Evolutionary conservation across 2,329 filamentous ascomycete genomes (phyloP).

Genomic region (Fusarium austroafricanum): DNA sequence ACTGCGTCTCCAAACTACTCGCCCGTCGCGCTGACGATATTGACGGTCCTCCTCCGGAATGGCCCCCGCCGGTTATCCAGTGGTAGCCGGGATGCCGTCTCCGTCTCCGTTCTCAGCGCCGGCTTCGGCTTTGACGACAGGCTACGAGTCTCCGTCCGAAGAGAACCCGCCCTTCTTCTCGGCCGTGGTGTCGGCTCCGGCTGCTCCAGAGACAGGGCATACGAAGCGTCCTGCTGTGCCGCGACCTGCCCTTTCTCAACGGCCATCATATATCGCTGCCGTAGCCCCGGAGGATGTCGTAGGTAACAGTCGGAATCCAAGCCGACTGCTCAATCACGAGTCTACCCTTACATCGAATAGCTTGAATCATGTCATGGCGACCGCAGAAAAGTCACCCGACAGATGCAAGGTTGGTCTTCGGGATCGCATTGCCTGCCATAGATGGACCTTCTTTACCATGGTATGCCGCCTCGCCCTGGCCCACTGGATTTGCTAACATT

Average conservation of each 20-base stretch:
- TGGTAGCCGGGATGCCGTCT: slow-evolving; percentile 40
- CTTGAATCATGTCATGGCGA: slow-evolving; percentile 52
- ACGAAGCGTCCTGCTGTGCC: background rate
- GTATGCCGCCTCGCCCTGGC: slow-evolving; percentile 6
- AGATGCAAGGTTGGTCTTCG: slow-evolving; percentile 56
- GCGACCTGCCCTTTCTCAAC: slow-evolving; percentile 32
- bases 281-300: slow-evolving; percentile 10
- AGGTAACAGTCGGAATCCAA: slow-evolving; percentile 2
- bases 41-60: slow-evolving; percentile 53
- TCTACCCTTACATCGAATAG: slow-evolving; percentile 35
- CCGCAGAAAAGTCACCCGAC: slow-evolving; percentile 42
- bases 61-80: slow-evolving; percentile 50
- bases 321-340: slow-evolving; percentile 21
- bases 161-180: slow-evolving; percentile 48
- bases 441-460: slow-evolving; percentile 83
- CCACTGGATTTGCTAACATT: background rate
- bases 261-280: slow-evolving; percentile 35
- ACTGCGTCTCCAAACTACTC: slow-evolving; percentile 61
- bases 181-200: slow-evolving; percentile 12
- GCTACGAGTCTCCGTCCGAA: slow-evolving; percentile 56
- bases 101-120: background rate
- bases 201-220: background rate
- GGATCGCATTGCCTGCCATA: slow-evolving; percentile 64
- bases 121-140: slow-evolving; percentile 24
- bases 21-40: slow-evolving; percentile 61